Conservation (phyloP, 805 yeast species). For the Spathaspora girioi region DNA sequence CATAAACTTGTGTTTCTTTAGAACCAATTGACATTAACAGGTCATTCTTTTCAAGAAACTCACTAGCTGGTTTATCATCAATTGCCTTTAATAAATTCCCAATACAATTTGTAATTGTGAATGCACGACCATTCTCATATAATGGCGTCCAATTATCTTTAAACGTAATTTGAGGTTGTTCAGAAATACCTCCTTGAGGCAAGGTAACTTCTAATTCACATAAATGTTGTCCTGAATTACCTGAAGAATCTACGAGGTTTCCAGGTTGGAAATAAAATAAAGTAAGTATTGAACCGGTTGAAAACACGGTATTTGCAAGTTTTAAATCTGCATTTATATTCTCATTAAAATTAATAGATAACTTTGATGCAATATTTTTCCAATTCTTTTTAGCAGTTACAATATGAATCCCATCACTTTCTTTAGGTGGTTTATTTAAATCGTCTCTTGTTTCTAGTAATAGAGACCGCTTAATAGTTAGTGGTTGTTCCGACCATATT, state of each 20-base stretch:
- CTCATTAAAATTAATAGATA: conserved; percentile 16
- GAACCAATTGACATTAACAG: conserved; percentile 35
- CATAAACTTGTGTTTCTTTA: conserved; percentile 42
- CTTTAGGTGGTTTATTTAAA: conserved; percentile 18
- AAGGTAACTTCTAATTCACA: conserved; percentile 22
- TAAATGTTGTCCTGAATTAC: conserved; percentile 26
- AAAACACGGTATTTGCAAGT: conserved; percentile 39
- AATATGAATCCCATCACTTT: conserved; percentile 32
- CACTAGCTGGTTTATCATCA: conserved; percentile 54
- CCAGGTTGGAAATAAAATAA: conserved; percentile 30
- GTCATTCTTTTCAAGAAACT: conserved; percentile 45
- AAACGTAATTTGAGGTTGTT: conserved; percentile 1
- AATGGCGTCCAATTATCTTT: conserved; percentile 35
- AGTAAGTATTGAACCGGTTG: conserved; percentile 31
- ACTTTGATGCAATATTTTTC: conserved; percentile 26
- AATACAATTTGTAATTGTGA: conserved; percentile 45
- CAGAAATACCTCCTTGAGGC: conserved; percentile 14
- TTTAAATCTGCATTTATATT: conserved; percentile 15
- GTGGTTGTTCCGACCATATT: conserved; percentile 32
- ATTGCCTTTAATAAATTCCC: conserved; percentile 61
- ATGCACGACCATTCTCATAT: conserved; percentile 18
- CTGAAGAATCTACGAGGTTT: conserved; percentile 1
- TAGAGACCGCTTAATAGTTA: conserved; percentile 14
- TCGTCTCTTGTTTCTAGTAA: conserved; percentile 20
- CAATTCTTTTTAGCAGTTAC: conserved; percentile 37